Conservation (phyloP, 73 alveolate genomes). For the Paramecium octaurelia region DNA sequence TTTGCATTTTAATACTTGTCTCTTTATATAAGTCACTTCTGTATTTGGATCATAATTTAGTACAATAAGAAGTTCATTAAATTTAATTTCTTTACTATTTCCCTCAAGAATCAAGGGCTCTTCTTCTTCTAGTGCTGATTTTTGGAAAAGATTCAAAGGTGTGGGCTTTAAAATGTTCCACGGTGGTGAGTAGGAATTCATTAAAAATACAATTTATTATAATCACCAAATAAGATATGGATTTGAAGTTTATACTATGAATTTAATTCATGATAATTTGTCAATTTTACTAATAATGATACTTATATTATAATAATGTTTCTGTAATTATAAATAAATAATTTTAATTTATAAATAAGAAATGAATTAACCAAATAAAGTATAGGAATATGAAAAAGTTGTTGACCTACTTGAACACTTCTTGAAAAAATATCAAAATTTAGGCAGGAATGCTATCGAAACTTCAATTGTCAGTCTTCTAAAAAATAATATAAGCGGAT, state of each 20-base stretch:
- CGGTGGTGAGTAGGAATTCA: background rate
- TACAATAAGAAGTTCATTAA: background rate
- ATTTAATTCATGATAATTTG: background rate
- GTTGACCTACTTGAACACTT: background rate
- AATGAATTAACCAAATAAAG: background rate
- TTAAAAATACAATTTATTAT: background rate
- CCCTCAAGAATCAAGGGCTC: background rate
- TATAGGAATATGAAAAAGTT: background rate
- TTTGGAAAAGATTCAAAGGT: background rate
- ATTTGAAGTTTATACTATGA: background rate
- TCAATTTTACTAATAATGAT: background rate
- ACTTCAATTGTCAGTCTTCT: constrained; percentile 53
- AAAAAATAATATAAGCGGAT: constrained; percentile 36
- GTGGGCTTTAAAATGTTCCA: background rate
- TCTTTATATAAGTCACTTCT: background rate
- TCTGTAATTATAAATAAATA: background rate
- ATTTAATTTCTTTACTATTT: background rate
- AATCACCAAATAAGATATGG: background rate
- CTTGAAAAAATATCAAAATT: background rate
- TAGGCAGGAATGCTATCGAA: constrained; percentile 1
- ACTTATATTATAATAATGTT: background rate
- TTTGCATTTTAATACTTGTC: background rate
- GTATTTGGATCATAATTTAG: background rate
- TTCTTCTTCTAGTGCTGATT: background rate
- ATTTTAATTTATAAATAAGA: background rate